phyloP scores from a whole-genome alignment of 768 basidiomycete genomes.

The Obba rivulosa region DNA sequence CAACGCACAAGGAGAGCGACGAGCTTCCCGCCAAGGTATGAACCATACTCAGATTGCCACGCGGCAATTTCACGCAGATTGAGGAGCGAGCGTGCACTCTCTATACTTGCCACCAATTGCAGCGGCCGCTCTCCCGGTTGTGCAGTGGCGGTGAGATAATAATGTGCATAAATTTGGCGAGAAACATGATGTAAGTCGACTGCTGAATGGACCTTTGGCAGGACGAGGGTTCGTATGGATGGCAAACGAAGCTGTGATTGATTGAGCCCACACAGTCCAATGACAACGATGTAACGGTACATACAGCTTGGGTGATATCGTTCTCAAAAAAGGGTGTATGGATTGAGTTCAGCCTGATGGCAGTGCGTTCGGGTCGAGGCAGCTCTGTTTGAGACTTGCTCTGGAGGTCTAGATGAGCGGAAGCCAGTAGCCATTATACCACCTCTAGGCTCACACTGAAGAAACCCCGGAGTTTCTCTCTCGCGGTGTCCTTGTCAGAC shows the following conservation, averaged over 20 bases:
- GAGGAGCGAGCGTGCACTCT: slow-evolving; percentile 71
- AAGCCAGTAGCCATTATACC: neutral
- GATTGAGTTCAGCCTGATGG: slow-evolving; percentile 67
- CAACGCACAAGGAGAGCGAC: slow-evolving; percentile 60
- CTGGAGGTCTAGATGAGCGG: neutral
- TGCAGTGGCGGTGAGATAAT: slow-evolving; percentile 16
- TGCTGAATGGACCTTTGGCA: slow-evolving; percentile 79
- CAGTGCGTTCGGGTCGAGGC: slow-evolving; percentile 47
- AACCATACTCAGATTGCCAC: slow-evolving; percentile 51
- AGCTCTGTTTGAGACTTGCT: slow-evolving; percentile 19
- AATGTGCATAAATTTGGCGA: slow-evolving; percentile 33
- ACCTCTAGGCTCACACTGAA: slow-evolving; percentile 37
- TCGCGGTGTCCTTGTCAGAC: slow-evolving; percentile 54
- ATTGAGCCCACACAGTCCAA: neutral
- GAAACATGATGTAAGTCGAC: slow-evolving; percentile 63
- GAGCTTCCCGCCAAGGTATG: slow-evolving; percentile 45
- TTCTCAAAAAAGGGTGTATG: slow-evolving; percentile 59
- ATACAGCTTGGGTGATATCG: slow-evolving; percentile 58
- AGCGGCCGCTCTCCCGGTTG: slow-evolving; percentile 30
- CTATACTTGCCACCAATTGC: slow-evolving; percentile 74
- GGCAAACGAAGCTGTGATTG: slow-evolving; percentile 37
- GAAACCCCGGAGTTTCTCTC: slow-evolving; percentile 50
- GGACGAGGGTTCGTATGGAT: slow-evolving; percentile 59
- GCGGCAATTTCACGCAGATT: slow-evolving; percentile 64
- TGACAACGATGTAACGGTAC: slow-evolving; percentile 9